Evolutionary conservation across 2,329 filamentous ascomycete species (phyloP), one percentile per base, ranked within the genome.

Genomic region (Penicillium concentricum): DNA sequence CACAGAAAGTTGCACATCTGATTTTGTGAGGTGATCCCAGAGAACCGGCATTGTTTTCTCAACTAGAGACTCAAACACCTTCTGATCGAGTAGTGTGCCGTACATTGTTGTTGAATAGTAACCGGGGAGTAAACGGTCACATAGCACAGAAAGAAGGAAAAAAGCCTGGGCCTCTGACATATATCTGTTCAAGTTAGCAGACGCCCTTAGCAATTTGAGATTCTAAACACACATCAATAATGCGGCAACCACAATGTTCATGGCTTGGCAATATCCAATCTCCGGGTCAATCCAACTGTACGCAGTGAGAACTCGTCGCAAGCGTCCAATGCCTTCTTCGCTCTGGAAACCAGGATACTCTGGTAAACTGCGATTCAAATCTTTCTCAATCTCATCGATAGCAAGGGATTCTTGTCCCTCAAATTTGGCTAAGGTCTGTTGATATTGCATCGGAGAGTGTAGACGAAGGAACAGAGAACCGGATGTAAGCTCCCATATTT

Each of bases 101-200:
- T 99, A 99, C 94, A 99, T 99, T 63, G 95, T 99, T 18, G 90
- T 95, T 5, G 93, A 97, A 75, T 99, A 99, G 78, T 99, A 99
- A 5, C 94, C 94, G 0, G 94, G 94, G 4, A 97, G 84, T 2
- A 99, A 81, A 45, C 93, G 88, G 72, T 97, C 93, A 78, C 94
- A 99, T 16, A 99, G 82, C 1, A 93, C 84, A 1, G 92, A 96
- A 42, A 99, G 84, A 8, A 97, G 81, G 74, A 94, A 99, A 77
- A 97, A 99, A 1, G 94, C 94, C 76, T 99, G 94, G 0, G 89
- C 77, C 76, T 99, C 94, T 9, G 92, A 97, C 87, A 96, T 96
- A 79, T 97, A 97, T 67, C 84, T 87, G 67, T 53, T 54, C 35
- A 24, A n/a, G 60, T 72, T 60, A 72, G 66, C 52, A 32, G 38